Evolutionary conservation across 768 basidiomycete species (phyloP), one percentile per base, ranked within the genome.

Genomic region (Mycena metata): DNA sequence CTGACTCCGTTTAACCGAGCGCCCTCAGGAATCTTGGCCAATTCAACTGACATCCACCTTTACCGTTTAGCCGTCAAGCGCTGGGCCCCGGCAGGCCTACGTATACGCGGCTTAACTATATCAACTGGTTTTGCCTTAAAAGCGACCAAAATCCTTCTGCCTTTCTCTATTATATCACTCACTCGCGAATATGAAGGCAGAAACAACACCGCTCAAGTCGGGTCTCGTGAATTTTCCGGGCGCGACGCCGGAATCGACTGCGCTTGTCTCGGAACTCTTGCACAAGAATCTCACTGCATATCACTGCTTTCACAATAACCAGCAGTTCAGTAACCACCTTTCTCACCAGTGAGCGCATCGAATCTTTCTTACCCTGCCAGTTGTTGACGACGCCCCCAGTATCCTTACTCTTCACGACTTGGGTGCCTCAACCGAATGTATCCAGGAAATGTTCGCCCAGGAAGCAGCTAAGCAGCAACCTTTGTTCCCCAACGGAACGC

Each of bases 151-250:
- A 30, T 30, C 30, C 30, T 30, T 30, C 30, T 30, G 30, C 30
- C 3, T n/a, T 30, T 30, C 30, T 30, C 30, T 6, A 30, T 3
- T 30, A 6, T 30, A 30, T 30, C 6, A 30, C 6, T 6, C 6
- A 30, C 30, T 30, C 6, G 3, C 30, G 6, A 30, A 30, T 30
- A 30, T 30, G 30, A 30, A 30, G 30, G 3, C 30, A 30, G 30
- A 30, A 4, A 39, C 39, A 2, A 39, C 39, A 51, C 68, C 52
- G 17, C 63, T 65, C 50, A 59, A 60, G 33, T 56, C 58, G 30
- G 62, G 68, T 13, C 59, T 65, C 35, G 52, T 69, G 39, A 64
- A 63, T 45, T 47, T 69, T 54, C 67, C 67, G 10, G 67, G 68
- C 15, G 30, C 63, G 36, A 60, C 64, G 9, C 63, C 68, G 5